These are phyloP conservation scores for Zizania latifolia DNA, from an alignment of 176 grass and related monocot species.

Conservation along the genomic window DNA sequence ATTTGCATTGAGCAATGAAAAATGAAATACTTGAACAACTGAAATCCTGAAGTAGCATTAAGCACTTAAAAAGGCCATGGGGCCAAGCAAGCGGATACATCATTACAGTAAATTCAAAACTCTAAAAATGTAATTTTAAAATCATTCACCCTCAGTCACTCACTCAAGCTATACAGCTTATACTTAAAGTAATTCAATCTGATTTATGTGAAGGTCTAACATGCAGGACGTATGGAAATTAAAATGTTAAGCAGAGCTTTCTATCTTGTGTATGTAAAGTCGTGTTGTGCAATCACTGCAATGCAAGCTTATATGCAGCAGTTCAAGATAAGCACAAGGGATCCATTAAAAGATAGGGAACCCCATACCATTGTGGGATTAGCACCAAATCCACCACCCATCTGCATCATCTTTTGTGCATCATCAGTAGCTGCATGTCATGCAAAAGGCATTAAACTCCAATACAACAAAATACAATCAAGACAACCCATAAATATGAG, in stretches of 20 bases:
- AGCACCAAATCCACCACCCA: constrained; percentile 84
- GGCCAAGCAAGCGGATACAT: not conserved
- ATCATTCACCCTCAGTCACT: not conserved
- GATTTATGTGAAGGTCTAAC: not conserved
- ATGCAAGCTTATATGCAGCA: not conserved
- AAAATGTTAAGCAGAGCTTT: not conserved
- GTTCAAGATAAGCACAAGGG: not conserved
- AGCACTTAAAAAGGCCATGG: not conserved
- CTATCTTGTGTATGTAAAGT: not conserved
- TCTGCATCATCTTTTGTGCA: constrained; percentile 94
- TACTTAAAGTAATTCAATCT: not conserved
- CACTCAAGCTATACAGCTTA: not conserved
- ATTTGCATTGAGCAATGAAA: not conserved
- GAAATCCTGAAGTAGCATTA: not conserved
- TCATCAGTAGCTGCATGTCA: constrained; percentile 75
- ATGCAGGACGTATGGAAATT: not conserved
- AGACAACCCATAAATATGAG: not conserved
- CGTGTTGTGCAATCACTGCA: not conserved
- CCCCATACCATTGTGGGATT: constrained; percentile 67
- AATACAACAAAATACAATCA: not conserved
- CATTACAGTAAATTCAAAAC: not conserved
- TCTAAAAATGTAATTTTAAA: not conserved
- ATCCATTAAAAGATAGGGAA: not conserved
- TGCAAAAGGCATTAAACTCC: constrained; percentile 22
- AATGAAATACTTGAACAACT: not conserved